These are phyloP conservation scores for Phascolomyces articulosus DNA, from an alignment of 371 early-diverging fungal species.

Conservation along the genomic window DNA sequence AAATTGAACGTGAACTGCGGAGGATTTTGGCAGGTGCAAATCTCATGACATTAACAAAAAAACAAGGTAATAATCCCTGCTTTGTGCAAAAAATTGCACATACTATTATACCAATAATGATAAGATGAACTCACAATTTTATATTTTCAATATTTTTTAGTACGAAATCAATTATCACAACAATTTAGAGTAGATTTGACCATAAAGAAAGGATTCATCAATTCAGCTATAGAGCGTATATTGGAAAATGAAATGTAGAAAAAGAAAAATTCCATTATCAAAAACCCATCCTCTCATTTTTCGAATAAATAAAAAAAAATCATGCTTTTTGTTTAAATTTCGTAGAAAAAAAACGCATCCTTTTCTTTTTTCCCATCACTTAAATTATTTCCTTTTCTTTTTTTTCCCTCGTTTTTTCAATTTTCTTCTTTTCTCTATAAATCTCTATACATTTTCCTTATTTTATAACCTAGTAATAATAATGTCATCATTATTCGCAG, in stretches of 20 bases:
- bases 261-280: background rate
- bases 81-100: background rate
- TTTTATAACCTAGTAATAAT: background rate
- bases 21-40: slow-evolving; percentile 79
- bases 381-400: background rate
- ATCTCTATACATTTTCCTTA: slow-evolving; percentile 5
- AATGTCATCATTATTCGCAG: slow-evolving; percentile 1
- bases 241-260: slow-evolving; percentile 2
- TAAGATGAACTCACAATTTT: slow-evolving; percentile 2
- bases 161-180: slow-evolving; percentile 76
- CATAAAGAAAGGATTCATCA: slow-evolving; percentile 84
- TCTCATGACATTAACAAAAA: slow-evolving; percentile 81
- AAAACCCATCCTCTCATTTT: background rate
- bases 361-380: slow-evolving; percentile 4
- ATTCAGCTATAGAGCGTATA: slow-evolving; percentile 72
- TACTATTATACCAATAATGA: background rate
- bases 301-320: background rate
- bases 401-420: background rate
- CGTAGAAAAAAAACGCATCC: too few relatives aligned
- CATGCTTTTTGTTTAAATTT: slow-evolving; percentile 3
- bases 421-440: background rate
- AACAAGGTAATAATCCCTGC: slow-evolving; percentile 72
- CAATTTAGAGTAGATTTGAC: slow-evolving; percentile 85
- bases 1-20: slow-evolving; percentile 79
- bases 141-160: slow-evolving; percentile 32